Conservation (phyloP, 139 green algal genomes). For the Ettlia oleoabundans region DNA sequence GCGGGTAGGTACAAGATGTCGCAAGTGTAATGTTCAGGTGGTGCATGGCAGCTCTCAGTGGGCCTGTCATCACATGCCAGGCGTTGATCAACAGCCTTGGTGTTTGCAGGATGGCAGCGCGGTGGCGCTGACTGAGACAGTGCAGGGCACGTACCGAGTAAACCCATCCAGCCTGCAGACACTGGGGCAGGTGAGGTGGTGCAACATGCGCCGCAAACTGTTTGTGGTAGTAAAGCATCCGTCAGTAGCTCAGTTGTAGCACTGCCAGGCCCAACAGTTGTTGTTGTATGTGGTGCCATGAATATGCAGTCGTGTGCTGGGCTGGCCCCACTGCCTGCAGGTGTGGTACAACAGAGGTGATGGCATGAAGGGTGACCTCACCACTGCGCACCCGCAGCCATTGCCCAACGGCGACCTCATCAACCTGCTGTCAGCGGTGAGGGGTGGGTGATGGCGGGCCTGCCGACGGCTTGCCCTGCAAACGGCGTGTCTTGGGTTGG, state of each 20-base stretch:
- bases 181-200: conserved; percentile 43
- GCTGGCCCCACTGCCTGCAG: no score
- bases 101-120: conserved; percentile 36
- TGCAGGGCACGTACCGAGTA: conserved; percentile 60
- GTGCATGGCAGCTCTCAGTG: background rate
- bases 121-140: conserved; percentile 69
- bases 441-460: no score
- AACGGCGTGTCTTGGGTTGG: no score
- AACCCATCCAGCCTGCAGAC: conserved; percentile 61
- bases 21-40: background rate
- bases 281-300: no score
- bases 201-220: background rate
- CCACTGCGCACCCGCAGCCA: conserved; percentile 72
- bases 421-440: conserved; percentile 71
- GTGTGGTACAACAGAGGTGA: conserved; percentile 29
- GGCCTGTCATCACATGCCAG: background rate
- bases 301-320: no score
- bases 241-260: no score
- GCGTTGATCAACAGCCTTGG: background rate
- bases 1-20: background rate
- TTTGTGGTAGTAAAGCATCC: no score
- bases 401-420: conserved; percentile 61
- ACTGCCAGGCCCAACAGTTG: no score
- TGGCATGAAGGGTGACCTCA: conserved; percentile 66
- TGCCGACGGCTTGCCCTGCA: no score